Conservation (phyloP, 805 yeast species). For the Groenewaldozyma salmanticensis region DNA sequence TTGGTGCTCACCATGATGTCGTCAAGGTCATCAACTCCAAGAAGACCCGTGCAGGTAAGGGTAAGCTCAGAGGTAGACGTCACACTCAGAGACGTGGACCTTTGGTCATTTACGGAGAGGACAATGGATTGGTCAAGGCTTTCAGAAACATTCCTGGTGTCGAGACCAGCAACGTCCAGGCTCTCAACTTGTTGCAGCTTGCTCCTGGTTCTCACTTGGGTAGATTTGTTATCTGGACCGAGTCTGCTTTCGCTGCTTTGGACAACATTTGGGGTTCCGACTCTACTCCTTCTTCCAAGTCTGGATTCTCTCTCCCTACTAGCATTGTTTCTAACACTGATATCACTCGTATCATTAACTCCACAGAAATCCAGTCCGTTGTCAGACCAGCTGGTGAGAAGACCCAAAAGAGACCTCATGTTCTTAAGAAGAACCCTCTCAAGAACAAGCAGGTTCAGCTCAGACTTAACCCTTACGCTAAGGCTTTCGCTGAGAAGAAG, state of each 20-base stretch:
- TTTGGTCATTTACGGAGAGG: conserved; percentile 94
- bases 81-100: conserved; percentile 99
- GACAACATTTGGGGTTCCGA: conserved; percentile 97
- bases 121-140: conserved; percentile 96
- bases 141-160: conserved; percentile 99
- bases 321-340: conserved; percentile 95
- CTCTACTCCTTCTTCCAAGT: conserved; percentile 66
- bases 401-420: conserved; percentile 87
- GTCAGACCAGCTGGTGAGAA: conserved; percentile 94
- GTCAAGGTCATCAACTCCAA: conserved; percentile 96
- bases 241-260: conserved; percentile 92
- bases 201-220: conserved; percentile 99
- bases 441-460: conserved; percentile 98
- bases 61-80: conserved; percentile 99
- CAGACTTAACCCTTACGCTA: conserved; percentile 99
- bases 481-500: conserved; percentile 89
- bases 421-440: conserved; percentile 97
- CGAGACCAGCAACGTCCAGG: conserved; percentile 86
- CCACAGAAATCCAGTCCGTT: conserved; percentile 97
- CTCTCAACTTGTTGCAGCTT: conserved; percentile 92
- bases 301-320: conserved; percentile 85
- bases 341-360: conserved; percentile 94
- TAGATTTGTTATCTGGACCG: conserved; percentile 99
- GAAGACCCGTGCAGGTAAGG: conserved; percentile 99
- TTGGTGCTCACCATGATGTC: conserved; percentile 98